A percentile compares a stretch with the other conserved stretches of the same genome.
Conservation (phyloP, 371 early-diverging fungal species). For the Mucor irregularis region DNA sequence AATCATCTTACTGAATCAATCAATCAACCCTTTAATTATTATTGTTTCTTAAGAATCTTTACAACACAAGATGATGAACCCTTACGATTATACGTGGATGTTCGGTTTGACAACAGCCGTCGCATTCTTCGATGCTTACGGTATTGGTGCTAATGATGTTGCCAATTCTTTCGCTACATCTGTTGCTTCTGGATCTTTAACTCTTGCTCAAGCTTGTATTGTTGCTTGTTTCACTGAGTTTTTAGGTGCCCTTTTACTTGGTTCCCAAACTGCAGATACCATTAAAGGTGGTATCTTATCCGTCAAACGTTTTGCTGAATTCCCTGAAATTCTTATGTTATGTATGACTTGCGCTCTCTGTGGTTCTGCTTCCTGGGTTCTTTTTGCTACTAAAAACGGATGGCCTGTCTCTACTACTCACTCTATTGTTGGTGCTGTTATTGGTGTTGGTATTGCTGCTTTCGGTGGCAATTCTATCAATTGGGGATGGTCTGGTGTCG, state of each 20-base stretch:
- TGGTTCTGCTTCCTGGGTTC: slow-evolving; percentile 76
- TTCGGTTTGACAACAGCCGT: slow-evolving; percentile 71
- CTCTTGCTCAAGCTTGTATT: slow-evolving; percentile 70
- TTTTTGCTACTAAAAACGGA: slow-evolving; percentile 65
- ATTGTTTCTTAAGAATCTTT: background rate
- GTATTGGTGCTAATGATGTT: slow-evolving; percentile 90
- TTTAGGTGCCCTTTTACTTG: slow-evolving; percentile 79
- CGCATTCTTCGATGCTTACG: slow-evolving; percentile 64
- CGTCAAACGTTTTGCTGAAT: slow-evolving; percentile 47
- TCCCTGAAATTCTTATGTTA: slow-evolving; percentile 78
- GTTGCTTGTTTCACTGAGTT: slow-evolving; percentile 88
- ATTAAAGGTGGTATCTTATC: slow-evolving; percentile 73
- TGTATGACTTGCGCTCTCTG: slow-evolving; percentile 81
- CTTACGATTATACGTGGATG: slow-evolving; percentile 70
- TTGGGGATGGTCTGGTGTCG: slow-evolving; percentile 76
- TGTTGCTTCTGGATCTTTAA: slow-evolving; percentile 80
- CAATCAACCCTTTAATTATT: background rate
- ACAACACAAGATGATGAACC: slow-evolving; percentile 7
- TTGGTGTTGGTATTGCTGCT: slow-evolving; percentile 77
- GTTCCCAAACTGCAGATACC: slow-evolving; percentile 72
- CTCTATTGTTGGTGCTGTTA: slow-evolving; percentile 78
- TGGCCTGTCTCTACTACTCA: slow-evolving; percentile 63
- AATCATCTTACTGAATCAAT: background rate
- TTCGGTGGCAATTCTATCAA: slow-evolving; percentile 66
- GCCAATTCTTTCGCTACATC: slow-evolving; percentile 91